A percentile compares a stretch with the other conserved stretches of the same genome.
These are phyloP conservation scores for Exserohilum rostratum DNA, from an alignment of 2,329 filamentous ascomycete genomes.

Conservation along the genomic window DNA sequence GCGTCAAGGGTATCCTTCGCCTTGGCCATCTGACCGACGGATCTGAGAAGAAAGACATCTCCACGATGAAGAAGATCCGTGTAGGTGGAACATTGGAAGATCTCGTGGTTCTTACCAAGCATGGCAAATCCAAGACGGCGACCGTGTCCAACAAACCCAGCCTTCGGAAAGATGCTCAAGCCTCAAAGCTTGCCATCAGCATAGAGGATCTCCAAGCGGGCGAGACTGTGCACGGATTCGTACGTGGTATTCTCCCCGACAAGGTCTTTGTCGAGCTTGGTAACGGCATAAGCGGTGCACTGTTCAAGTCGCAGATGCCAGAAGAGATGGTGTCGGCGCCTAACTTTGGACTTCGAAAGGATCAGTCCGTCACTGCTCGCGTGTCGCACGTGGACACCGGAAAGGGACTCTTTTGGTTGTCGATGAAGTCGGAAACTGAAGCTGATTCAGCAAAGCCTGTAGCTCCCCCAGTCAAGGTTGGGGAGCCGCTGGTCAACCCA, in stretches of 20 bases:
- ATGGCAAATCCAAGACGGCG: slow-evolving; percentile 76
- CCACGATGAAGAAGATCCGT: slow-evolving; percentile 78
- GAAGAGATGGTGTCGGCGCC: slow-evolving; percentile 70
- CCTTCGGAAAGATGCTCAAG: slow-evolving; percentile 75
- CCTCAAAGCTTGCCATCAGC: slow-evolving; percentile 71
- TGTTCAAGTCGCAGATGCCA: slow-evolving; percentile 79
- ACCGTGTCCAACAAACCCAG: slow-evolving; percentile 82
- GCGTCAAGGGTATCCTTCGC: slow-evolving; percentile 78
- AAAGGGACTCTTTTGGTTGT: slow-evolving; percentile 71
- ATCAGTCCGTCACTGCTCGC: slow-evolving; percentile 75
- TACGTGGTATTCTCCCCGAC: slow-evolving; percentile 81
- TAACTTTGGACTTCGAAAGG: slow-evolving; percentile 78
- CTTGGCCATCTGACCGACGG: slow-evolving; percentile 85
- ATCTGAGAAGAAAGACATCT: slow-evolving; percentile 76
- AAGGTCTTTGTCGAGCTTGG: slow-evolving; percentile 90
- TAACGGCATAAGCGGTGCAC: slow-evolving; percentile 74
- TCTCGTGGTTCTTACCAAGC: slow-evolving; percentile 85
- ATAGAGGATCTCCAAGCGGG: slow-evolving; percentile 76
- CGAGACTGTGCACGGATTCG: slow-evolving; percentile 74
- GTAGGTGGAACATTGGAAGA: slow-evolving; percentile 83
- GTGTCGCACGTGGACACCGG: slow-evolving; percentile 75
- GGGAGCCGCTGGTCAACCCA: slow-evolving; percentile 60
- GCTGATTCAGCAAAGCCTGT: slow-evolving; percentile 41
- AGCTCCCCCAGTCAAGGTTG: slow-evolving; percentile 29
- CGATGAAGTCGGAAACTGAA: slow-evolving; percentile 60